Conservation (phyloP, 2,329 filamentous ascomycete species). For the Xylariaceae sp. region DNA sequence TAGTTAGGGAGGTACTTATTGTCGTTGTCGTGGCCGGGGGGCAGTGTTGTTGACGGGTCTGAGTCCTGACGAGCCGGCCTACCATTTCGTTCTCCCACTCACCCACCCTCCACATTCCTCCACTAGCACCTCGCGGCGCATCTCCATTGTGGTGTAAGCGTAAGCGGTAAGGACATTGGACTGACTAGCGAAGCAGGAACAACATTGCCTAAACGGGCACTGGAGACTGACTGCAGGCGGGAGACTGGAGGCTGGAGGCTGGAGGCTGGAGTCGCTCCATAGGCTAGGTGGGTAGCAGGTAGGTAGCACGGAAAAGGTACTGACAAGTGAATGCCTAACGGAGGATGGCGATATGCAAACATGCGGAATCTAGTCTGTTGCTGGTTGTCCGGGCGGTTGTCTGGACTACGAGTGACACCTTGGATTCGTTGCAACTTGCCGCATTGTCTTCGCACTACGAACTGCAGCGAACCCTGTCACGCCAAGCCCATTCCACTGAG, state of each 20-base stretch:
- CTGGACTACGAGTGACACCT: conserved; percentile 1
- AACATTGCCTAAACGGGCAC: too few species aligned
- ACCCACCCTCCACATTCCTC: conserved; percentile 12
- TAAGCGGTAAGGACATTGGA: too few species aligned
- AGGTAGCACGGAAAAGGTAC: too few species aligned
- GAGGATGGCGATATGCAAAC: not conserved
- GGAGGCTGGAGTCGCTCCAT: not conserved
- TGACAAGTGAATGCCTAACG: too few species aligned
- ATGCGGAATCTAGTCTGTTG: not conserved
- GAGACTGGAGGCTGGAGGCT: too few species aligned
- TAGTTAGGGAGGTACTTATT: not conserved
- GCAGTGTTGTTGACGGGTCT: conserved; percentile 1
- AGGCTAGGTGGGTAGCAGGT: not conserved
- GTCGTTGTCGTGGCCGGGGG: conserved; percentile 4
- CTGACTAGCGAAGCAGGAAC: too few species aligned
- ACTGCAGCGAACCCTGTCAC: conserved; percentile 1
- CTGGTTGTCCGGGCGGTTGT: not conserved
- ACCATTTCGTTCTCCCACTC: not conserved
- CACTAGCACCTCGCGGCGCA: conserved; percentile 2
- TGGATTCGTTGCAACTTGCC: not conserved
- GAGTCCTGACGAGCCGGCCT: not conserved
- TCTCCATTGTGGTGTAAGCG: too few species aligned
- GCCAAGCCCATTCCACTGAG: not conserved
- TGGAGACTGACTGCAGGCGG: too few species aligned
- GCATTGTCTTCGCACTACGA: not conserved